Base-by-base conservation (phyloP, 495 filamentous ascomycete species). In the Penicillium waksmanii region DNA sequence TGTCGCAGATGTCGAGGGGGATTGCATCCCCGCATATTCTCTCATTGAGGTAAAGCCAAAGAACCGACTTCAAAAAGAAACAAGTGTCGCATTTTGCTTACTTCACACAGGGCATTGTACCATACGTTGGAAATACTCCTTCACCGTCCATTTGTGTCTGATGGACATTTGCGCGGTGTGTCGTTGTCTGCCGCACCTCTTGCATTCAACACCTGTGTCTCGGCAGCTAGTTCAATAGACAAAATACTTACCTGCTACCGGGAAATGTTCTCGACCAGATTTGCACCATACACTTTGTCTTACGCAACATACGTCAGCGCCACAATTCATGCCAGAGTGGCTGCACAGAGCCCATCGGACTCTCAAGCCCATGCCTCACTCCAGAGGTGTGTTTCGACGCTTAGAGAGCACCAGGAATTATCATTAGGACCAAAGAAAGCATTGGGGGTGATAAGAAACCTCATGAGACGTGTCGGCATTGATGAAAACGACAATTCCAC, bases 291-390 rank as follows among this genome's bases (percentile, higher is more conserved):
- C 58, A 55, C 75, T 13, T 67, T 76, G 3, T 73, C 70, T n/a
- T 76, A 76, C 57, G 72, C 75, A 3, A 75, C 72, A 2, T 77
- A 76, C 53, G 69, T 74, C 12, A 65, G 61, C 18, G 73, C 65
- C 10, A 77, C 70, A 1, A 74, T 77, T 23, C 66, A 68, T 36
- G 72, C 75, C 15, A 67, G 73, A 27, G 69, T 74, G 7, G 72
- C 69, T 4, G 69, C 75, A 6, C 72, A 77, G 42, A 58, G 60
- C n/a, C 58, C 59, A 48, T 60, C 54, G 0, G 67, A 63, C 5
- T 71, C 66, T 49, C 62, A 64, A 57, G 71, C 71, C 2, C 66
- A 73, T 61, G 40, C 58, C 3, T 64, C 53, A 34, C 62, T 75
- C 11, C 56, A 60, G 40, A 66, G 51, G 13, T 75, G 71, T 56